Conservation (phyloP, 148 eudicot species). For the Rhododendron molle region DNA sequence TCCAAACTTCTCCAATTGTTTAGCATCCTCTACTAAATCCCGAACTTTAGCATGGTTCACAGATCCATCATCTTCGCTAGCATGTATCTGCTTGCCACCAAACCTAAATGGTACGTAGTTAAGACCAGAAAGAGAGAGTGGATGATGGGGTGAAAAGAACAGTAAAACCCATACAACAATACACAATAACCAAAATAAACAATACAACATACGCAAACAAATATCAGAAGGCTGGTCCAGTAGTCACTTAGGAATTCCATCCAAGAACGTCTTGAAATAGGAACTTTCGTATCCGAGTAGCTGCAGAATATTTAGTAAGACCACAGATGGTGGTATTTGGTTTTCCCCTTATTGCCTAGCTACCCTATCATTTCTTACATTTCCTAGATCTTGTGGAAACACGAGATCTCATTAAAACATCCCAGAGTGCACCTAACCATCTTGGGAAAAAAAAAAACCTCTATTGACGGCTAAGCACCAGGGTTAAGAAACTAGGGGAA, state of each 20-base stretch:
- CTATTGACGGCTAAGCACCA: not conserved
- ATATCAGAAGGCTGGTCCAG: not conserved
- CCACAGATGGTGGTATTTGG: not conserved
- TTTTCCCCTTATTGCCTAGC: not conserved
- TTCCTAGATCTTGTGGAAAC: not conserved
- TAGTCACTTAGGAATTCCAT: not conserved
- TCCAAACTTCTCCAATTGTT: conserved; percentile 72
- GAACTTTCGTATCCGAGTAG: not conserved
- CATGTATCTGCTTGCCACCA: conserved; percentile 76
- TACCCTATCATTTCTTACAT: not conserved
- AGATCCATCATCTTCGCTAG: conserved; percentile 78
- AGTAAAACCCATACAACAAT: not conserved
- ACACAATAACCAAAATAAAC: not conserved
- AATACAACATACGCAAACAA: not conserved
- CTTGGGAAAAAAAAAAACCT: not conserved
- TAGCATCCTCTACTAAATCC: conserved; percentile 62
- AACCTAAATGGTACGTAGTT: conserved; percentile 45
- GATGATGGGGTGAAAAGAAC: not conserved
- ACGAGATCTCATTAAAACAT: not conserved
- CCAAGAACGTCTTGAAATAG: not conserved
- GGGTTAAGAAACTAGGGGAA: not conserved
- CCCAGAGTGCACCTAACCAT: not conserved
- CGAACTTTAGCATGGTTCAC: conserved; percentile 71
- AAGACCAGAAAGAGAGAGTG: not conserved
- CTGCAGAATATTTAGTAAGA: not conserved